These are phyloP conservation scores for Aschersonia sp. DNA, from an alignment of 2,329 filamentous ascomycete species.

Conservation along the genomic window DNA sequence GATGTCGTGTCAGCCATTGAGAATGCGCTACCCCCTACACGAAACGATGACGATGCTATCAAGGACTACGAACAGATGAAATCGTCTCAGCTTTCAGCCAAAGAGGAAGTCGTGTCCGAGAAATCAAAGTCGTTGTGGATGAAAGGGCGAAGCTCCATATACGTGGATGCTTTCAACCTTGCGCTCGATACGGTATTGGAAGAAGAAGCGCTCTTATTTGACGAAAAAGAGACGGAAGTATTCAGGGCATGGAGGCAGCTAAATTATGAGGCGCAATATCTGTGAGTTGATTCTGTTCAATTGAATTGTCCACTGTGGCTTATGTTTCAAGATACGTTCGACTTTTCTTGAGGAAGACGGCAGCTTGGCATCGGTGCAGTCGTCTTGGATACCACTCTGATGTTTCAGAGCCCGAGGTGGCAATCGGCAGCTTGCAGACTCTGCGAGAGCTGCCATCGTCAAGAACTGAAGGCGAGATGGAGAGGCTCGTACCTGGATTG, in stretches of 20 bases:
- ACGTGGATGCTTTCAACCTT: slow-evolving; percentile 93
- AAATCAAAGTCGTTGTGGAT: slow-evolving; percentile 40
- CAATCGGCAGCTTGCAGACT: slow-evolving; percentile 50
- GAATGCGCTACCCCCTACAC: slow-evolving; percentile 50
- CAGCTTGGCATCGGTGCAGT: slow-evolving; percentile 74
- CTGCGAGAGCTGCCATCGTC: slow-evolving; percentile 35
- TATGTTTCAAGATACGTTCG: slow-evolving; percentile 57
- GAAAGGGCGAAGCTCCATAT: slow-evolving; percentile 73
- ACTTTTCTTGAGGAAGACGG: slow-evolving; percentile 81
- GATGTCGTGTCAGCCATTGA: slow-evolving; percentile 18
- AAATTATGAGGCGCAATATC: slow-evolving; percentile 75
- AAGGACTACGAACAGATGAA: slow-evolving; percentile 63
- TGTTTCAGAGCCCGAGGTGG: slow-evolving; percentile 56
- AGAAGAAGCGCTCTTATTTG: slow-evolving; percentile 79
- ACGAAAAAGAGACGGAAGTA: slow-evolving; percentile 59
- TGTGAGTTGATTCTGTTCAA: slow-evolving; percentile 39
- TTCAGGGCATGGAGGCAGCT: slow-evolving; percentile 64
- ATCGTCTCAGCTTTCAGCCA: slow-evolving; percentile 30
- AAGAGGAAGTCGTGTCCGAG: slow-evolving; percentile 23
- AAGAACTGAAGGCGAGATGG: slow-evolving; percentile 5
- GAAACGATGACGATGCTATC: slow-evolving; percentile 56
- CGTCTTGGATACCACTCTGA: slow-evolving; percentile 70
- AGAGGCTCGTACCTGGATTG: slow-evolving; percentile 12
- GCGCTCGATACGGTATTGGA: slow-evolving; percentile 79
- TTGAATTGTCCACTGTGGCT: not conserved